A percentile compares a stretch with the other conserved stretches of the same genome.
Conservation (phyloP, 1,284 basidiomycete genomes). For the Microbotryum saponariae region DNA sequence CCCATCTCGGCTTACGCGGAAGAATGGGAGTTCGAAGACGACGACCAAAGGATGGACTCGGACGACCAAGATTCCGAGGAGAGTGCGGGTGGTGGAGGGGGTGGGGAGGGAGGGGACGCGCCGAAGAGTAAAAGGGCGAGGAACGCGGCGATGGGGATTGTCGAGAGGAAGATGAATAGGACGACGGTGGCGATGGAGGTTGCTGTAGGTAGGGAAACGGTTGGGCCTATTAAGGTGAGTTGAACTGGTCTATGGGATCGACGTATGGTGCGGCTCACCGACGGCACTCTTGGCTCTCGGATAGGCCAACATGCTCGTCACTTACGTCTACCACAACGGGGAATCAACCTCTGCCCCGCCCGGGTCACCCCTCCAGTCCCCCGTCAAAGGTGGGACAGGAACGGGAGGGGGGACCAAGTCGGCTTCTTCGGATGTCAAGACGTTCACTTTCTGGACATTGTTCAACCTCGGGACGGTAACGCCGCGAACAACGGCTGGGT, state of each 20-base stretch:
- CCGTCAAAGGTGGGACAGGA: conserved; percentile 43
- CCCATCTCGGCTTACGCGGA: conserved; percentile 80
- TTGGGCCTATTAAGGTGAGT: conserved; percentile 63
- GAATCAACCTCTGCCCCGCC: conserved; percentile 46
- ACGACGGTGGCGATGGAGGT: conserved; percentile 78
- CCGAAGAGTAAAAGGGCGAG: conserved; percentile 30
- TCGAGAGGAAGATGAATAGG: conserved; percentile 76
- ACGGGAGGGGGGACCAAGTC: conserved; percentile 8
- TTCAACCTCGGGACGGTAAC: conserved; percentile 63
- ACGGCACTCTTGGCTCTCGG: neutral
- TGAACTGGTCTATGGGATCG: conserved; percentile 20
- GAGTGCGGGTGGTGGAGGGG: conserved; percentile 54
- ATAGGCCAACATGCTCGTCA: conserved; percentile 84
- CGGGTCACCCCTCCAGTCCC: conserved; percentile 46
- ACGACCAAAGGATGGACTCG: conserved; percentile 46
- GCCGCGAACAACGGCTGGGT: conserved; percentile 13
- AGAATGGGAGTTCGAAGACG: conserved; percentile 83
- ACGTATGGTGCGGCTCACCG: neutral
- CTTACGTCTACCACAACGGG: conserved; percentile 84
- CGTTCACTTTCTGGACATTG: conserved; percentile 74
- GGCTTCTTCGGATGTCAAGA: conserved; percentile 55
- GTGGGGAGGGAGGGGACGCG: conserved; percentile 34
- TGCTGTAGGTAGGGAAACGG: conserved; percentile 63
- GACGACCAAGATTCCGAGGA: conserved; percentile 51
- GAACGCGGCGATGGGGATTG: conserved; percentile 56